Conservation (phyloP, 495 filamentous ascomycete genomes). For the Xylaria flabelliformis region DNA sequence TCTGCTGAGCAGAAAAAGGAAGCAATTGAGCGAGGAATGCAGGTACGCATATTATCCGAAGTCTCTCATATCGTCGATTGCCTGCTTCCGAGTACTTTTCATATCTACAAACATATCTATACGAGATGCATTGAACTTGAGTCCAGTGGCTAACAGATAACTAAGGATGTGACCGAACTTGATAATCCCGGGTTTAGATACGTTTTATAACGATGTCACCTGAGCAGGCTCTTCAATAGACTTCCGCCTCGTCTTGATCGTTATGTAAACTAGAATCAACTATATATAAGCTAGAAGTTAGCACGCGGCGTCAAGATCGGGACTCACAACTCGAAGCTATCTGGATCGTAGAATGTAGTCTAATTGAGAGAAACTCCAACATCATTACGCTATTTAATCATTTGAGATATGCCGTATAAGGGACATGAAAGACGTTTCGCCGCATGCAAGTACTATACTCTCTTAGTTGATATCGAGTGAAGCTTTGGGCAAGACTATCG, state of each 20-base stretch:
- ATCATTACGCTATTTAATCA: neutral
- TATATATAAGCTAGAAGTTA: neutral
- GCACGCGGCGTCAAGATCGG: neutral
- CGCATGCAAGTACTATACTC: neutral
- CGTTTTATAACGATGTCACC: slow-evolving; percentile 42
- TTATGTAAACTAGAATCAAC: neutral
- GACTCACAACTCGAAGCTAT: neutral
- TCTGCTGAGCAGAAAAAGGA: slow-evolving; percentile 50
- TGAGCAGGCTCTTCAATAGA: neutral
- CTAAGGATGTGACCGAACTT: slow-evolving; percentile 59
- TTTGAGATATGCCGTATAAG: neutral
- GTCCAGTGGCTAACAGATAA: neutral
- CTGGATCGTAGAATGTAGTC: neutral
- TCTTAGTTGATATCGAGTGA: too few relatives aligned
- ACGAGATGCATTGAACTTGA: neutral
- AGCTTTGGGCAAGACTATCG: neutral
- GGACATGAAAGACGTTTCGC: neutral
- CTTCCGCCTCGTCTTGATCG: neutral
- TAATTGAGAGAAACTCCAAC: neutral
- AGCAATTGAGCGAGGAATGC: slow-evolving; percentile 61
- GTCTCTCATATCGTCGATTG: too few relatives aligned
- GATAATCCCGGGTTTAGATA: slow-evolving; percentile 64
- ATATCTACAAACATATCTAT: neutral
- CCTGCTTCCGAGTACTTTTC: neutral
- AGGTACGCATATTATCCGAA: slow-evolving; percentile 25